Evolutionary conservation across 768 basidiomycete genomes (phyloP), one percentile per base, ranked within the genome.

Genomic region (Pleurotus citrinopileatus): DNA sequence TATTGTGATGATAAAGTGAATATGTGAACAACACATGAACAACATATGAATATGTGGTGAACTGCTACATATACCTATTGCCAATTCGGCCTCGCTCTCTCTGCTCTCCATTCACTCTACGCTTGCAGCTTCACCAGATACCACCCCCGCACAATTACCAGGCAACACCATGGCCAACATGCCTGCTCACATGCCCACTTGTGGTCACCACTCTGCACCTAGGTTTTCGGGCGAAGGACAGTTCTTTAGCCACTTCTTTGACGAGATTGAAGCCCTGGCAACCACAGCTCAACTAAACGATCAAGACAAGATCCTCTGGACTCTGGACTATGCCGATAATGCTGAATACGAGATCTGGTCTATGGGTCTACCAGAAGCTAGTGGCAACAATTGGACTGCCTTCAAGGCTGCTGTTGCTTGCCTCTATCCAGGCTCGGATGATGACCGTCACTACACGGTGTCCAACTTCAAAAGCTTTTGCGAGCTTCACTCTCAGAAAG

Each of bases 171-270:
- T 47, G 27, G 45, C 20, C 27, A 29, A 12, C 17, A 25, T 26
- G 27, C 7, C 42, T 8, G 47, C 47, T 19, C 28, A 32, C 10
- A 50, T 50, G 47, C 47, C 47, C 4, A 36, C 28, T 3, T 29
- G 47, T 4, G 47, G 47, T 15, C 47, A 50, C 32, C 47, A 50
- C 15, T 34, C 47, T 4, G 47, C 47, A 19, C 47, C 47, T 17
- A 50, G 27, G 15, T 50, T 50, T 29, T 25, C 28, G 10, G 47
- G 47, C 32, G 29, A 50, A 15, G 29, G 29, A 2, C 29, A 50
- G 13, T 50, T n/a, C 22, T 17, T 50, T 20, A 50, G 34, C 34
- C 47, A 29, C 1, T 50, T 50, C 47, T 34, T 50, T 8, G 47
- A 50, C 2, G 47, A 50, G 17, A 23, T 50, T 2, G 47, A 50